A percentile compares a stretch with the other conserved stretches of the same genome.
Conservation (phyloP, 768 basidiomycete genomes). For the Boletus rubescentipes region DNA sequence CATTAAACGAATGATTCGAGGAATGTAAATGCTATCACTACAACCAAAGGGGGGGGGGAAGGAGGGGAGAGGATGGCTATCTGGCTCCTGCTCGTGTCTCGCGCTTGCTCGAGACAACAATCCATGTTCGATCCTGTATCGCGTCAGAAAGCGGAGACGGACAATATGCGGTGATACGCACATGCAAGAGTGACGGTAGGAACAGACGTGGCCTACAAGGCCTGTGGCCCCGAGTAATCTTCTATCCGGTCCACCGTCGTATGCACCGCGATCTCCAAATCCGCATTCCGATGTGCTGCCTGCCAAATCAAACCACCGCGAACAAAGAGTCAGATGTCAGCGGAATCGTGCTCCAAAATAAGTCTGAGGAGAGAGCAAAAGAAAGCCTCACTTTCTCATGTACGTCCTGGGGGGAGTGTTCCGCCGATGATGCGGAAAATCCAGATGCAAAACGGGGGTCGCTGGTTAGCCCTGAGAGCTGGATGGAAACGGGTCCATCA, state of each 20-base stretch:
- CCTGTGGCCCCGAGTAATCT: not conserved
- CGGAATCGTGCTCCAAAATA: not conserved
- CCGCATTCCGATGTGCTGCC: constrained; percentile 3
- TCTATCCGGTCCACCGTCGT: constrained; percentile 1
- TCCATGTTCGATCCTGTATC: no score
- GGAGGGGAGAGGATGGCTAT: no score
- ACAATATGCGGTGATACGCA: not conserved
- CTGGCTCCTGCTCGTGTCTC: no score
- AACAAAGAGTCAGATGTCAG: not conserved
- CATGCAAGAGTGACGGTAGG: not conserved
- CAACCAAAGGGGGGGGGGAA: no score
- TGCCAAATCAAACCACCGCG: not conserved
- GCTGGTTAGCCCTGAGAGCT: constrained; percentile 38
- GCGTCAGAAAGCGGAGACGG: no score
- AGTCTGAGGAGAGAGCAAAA: no score
- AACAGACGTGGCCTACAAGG: not conserved
- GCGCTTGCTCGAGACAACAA: no score
- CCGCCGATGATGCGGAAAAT: not conserved
- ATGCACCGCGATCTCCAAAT: constrained; percentile 14
- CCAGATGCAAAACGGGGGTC: constrained; percentile 8
- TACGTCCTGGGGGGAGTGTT: not conserved
- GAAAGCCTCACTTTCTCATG: not conserved
- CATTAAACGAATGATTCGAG: no score
- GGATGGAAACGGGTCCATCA: constrained; percentile 41
- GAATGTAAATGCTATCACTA: no score